Evolutionary conservation across 352 stramenopile species (phyloP).

Genomic region (Saprolegnia parasitica): DNA sequence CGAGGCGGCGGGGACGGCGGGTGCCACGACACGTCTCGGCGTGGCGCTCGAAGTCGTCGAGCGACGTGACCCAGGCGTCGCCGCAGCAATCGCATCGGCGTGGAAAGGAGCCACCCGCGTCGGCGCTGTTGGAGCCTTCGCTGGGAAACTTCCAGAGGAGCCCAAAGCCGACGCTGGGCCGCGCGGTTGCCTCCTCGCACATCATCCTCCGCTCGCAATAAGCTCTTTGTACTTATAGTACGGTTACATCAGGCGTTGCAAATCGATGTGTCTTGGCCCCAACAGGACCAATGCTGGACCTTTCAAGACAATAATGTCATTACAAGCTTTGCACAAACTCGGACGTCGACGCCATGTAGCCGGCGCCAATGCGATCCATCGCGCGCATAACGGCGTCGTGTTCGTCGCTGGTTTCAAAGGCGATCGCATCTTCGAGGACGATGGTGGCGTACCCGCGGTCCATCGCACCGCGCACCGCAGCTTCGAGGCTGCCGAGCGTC

Average conservation of each 20-base stretch:
- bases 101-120: slow-evolving; percentile 28
- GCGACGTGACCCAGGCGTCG: slow-evolving; percentile 36
- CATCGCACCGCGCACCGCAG: slow-evolving; percentile 73
- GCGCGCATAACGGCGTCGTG: slow-evolving; percentile 30
- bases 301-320: too few species aligned
- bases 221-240: neutral
- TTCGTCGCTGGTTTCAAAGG: slow-evolving; percentile 23
- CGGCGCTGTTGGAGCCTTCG: slow-evolving; percentile 43
- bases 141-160: slow-evolving; percentile 67
- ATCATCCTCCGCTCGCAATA: neutral
- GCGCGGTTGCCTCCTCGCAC: slow-evolving; percentile 16
- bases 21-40: slow-evolving; percentile 38
- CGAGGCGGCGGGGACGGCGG: slow-evolving; percentile 11
- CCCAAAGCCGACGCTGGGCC: slow-evolving; percentile 33
- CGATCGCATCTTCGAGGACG: slow-evolving; percentile 70
- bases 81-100: slow-evolving; percentile 37
- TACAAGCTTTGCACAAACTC: slow-evolving; percentile 28
- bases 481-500: slow-evolving; percentile 73
- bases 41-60: neutral
- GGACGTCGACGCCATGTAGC: slow-evolving; percentile 21
- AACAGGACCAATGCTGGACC: too few species aligned
- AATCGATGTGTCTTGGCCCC: too few species aligned
- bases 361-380: slow-evolving; percentile 30
- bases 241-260: neutral
- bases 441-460: slow-evolving; percentile 86